Conservation (phyloP, 2,329 filamentous ascomycete species). For the Dactylellina cionopaga region DNA sequence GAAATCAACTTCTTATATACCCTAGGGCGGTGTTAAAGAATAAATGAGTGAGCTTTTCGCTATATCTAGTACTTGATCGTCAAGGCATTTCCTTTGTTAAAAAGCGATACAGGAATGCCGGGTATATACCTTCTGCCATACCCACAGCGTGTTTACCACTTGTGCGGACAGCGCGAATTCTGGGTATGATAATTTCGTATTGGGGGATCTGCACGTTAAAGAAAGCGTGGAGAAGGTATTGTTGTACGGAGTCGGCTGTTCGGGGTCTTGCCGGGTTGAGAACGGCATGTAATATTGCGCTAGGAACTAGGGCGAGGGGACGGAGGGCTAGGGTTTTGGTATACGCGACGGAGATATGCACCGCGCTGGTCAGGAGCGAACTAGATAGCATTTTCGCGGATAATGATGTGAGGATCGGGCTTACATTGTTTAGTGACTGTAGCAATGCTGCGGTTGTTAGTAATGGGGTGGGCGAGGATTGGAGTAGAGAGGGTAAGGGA, state of each 20-base stretch:
- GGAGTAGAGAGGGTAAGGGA: slow-evolving; percentile 26
- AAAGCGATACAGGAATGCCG: slow-evolving; percentile 69
- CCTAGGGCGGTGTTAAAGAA: too few relatives aligned
- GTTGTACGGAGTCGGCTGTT: slow-evolving; percentile 74
- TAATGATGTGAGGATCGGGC: slow-evolving; percentile 72
- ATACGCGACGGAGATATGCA: slow-evolving; percentile 72
- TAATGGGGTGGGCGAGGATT: slow-evolving; percentile 68
- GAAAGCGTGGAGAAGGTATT: slow-evolving; percentile 72
- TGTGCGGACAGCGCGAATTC: slow-evolving; percentile 77
- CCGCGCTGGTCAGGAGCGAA: slow-evolving; percentile 72
- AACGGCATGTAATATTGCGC: slow-evolving; percentile 73
- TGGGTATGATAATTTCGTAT: slow-evolving; percentile 74
- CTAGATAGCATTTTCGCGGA: slow-evolving; percentile 70
- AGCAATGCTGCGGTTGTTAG: slow-evolving; percentile 73
- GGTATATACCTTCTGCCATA: slow-evolving; percentile 68
- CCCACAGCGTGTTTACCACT: slow-evolving; percentile 74
- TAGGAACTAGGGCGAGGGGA: slow-evolving; percentile 70
- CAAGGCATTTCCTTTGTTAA: too few relatives aligned
- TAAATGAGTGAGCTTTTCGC: too few relatives aligned
- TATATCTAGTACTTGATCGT: too few relatives aligned
- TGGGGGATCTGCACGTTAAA: slow-evolving; percentile 69
- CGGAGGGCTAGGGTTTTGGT: slow-evolving; percentile 72
- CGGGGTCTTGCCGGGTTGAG: slow-evolving; percentile 71
- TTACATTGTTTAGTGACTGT: slow-evolving; percentile 75
- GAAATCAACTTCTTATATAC: too few relatives aligned